Evolutionary conservation across 768 basidiomycete species (phyloP), one percentile per base, ranked within the genome.

Genomic region (Trametes maxima): DNA sequence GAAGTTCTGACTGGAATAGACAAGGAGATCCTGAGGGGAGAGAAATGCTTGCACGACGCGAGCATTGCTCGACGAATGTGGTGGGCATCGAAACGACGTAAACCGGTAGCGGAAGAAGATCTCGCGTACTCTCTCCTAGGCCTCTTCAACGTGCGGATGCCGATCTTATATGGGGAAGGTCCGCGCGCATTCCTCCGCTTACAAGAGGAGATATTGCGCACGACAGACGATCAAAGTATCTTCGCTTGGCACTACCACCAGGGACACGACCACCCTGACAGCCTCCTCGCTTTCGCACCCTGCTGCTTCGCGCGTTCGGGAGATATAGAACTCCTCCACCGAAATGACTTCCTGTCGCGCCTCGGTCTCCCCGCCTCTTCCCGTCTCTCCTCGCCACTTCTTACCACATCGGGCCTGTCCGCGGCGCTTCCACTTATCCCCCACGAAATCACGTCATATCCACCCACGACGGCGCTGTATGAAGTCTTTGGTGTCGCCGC

Each of bases 1-100:
- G 37, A 40, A 2, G 36, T 22, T 0, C 14, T 42, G 13, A 42
- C 56, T 5, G 46, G 37, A 5, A 47, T 57, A 1, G 33, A 46
- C 24, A 13, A 10, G 14, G 22, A 35, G 3, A 24, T 57, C 24
- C 47, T 57, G 16, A 35, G 11, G 44, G 44, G 35, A 6, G 47
- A 42, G 24, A 35, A 42, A 19, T 6, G 24, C 36, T 37, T 42
- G 5, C 24, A 16, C 33, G 46, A 48, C 14, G 45, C 36, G 21
- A 57, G 56, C 37, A 46, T 57, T 5, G 56, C 56, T 8, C 35
- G 45, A 46, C 56, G 56, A 17, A 54, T 60, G 51, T 43, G 43
- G 45, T 60, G 59, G 59, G 59, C 59, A 28, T 50, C 59, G 12
- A 51, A 25, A 11, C 43, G 59, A 7, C 33, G n/a, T 2, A 3